Conservation (phyloP, 1,139 yeast genomes). For the Suhomyces guaymorum region DNA sequence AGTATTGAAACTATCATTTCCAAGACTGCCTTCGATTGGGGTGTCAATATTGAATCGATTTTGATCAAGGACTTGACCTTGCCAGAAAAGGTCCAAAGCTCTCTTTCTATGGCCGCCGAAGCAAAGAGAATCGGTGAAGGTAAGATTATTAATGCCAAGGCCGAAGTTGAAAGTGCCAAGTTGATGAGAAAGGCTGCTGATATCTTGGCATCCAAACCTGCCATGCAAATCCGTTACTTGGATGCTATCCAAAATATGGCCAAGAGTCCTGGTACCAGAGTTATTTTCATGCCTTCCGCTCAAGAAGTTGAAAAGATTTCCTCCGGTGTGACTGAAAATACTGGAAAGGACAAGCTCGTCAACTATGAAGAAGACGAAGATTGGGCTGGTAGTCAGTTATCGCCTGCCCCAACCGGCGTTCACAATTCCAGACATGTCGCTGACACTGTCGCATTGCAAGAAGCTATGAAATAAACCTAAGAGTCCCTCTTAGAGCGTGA, state of each 20-base stretch:
- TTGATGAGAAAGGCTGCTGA: conserved; percentile 81
- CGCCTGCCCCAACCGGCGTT: conserved; percentile 10
- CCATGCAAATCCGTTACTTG: conserved; percentile 77
- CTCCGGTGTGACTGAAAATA: conserved; percentile 11
- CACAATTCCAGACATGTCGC: conserved; percentile 13
- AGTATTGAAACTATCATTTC: conserved; percentile 63
- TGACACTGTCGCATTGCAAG: conserved; percentile 22
- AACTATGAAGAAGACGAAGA: conserved; percentile 21
- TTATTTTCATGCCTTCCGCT: conserved; percentile 70
- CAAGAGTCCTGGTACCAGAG: conserved; percentile 59
- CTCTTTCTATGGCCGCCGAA: conserved; percentile 75
- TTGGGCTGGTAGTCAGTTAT: conserved; percentile 15
- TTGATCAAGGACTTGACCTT: conserved; percentile 67
- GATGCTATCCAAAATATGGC: conserved; percentile 84
- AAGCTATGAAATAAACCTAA: conserved; percentile 16
- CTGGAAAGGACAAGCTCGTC: conserved; percentile 10
- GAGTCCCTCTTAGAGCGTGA: no score
- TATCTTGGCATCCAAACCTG: conserved; percentile 71
- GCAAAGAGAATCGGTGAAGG: conserved; percentile 77
- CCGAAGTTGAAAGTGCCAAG: conserved; percentile 76
- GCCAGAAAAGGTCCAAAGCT: conserved; percentile 57
- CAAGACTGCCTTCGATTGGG: conserved; percentile 71
- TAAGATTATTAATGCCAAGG: conserved; percentile 73
- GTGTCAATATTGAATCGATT: conserved; percentile 68
- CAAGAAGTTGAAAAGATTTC: conserved; percentile 41